Base-by-base conservation (phyloP, 306 rosid genomes). In the Medicago lupulina region DNA sequence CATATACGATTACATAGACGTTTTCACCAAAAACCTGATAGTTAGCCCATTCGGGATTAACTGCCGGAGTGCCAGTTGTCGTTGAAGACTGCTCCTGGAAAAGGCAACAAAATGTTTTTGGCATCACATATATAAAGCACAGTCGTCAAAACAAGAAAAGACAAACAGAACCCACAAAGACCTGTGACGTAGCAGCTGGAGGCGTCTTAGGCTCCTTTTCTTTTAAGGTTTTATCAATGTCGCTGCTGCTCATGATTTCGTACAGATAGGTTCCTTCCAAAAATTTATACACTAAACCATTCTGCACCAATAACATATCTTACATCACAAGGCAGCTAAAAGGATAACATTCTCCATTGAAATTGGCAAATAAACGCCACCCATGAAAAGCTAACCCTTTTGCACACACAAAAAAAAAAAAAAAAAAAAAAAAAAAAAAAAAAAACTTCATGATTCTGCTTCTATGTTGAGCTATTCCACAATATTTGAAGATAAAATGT, bases 1-100 rank as follows among this genome's bases (percentile, higher is more conserved):
- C 14, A 78, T 75, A 70, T 23, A 74, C 19, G 49, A 44, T 59
- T 71, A 46, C 63, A 80, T 66, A 7, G 66, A 70, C 15, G 60
- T 81, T 83, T 55, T 79, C 63, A 25, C 53, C 13, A 49, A 73
- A 77, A 81, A 93, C 98, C 98, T 93, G 98, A 88, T 89, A 93
- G 72, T 91, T 86, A 68, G 98, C 81, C 98, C 98, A 93, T 50
- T 93, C 98, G 73, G 98, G 96, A 87, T 93, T 93, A 77, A 88
- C 82, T 41, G 90, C 57, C 36, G 90, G 89, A 39, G 89, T 15
- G 53, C 82, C 73, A 15, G 93, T 82, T 25, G 95, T 73, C 0
- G 72, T 39, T 15, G 96, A 77, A 76, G 93, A 75, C 73, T 89
- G 97, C 78, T 93, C 98, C 98, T 93, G 92, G 21, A 58, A 50